Percentiles rank a stretch among this genome's conserved stretches.
phyloP scores from a whole-genome alignment of 495 filamentous ascomycete genomes.

The Aspergillus indologenus region DNA sequence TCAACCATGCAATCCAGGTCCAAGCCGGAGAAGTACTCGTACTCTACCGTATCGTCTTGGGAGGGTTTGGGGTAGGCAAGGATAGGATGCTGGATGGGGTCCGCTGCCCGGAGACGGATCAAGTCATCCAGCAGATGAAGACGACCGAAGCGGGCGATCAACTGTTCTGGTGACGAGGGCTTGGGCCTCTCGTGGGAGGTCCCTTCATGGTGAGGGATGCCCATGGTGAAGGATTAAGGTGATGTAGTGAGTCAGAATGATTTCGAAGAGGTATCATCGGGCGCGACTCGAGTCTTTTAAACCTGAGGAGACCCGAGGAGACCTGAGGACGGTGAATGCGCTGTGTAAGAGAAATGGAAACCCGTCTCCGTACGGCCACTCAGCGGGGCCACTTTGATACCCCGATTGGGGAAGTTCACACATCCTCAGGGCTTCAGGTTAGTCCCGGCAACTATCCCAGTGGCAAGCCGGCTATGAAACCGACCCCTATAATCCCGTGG shows the following conservation, averaged over 20 bases:
- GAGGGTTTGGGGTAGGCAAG: constrained; percentile 47
- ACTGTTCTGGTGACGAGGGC: constrained; percentile 16
- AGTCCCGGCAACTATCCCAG: no score
- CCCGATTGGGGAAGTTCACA: no score
- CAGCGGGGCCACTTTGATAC: no score
- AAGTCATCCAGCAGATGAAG: constrained; percentile 46
- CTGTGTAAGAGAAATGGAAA: no score
- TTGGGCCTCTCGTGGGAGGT: constrained; percentile 13
- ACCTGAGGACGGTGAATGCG: no score
- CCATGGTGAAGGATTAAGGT: constrained; percentile 51
- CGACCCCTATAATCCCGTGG: background rate
- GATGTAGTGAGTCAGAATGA: background rate
- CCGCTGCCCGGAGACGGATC: constrained; percentile 47
- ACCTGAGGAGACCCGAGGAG: background rate
- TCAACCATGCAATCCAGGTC: constrained; percentile 55
- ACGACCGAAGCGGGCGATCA: constrained; percentile 35
- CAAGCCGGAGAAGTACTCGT: constrained; percentile 50
- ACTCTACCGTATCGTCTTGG: constrained; percentile 35
- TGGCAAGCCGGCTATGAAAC: background rate
- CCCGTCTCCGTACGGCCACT: no score
- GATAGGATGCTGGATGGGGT: constrained; percentile 48
- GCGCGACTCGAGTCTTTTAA: background rate
- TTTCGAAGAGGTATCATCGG: background rate
- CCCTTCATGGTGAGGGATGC: constrained; percentile 27
- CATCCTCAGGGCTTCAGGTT: no score